Percentiles rank a stretch among this genome's conserved stretches.
Evolutionary conservation across 1,284 basidiomycete genomes (phyloP).

Genomic region (Tilletia walkeri): DNA sequence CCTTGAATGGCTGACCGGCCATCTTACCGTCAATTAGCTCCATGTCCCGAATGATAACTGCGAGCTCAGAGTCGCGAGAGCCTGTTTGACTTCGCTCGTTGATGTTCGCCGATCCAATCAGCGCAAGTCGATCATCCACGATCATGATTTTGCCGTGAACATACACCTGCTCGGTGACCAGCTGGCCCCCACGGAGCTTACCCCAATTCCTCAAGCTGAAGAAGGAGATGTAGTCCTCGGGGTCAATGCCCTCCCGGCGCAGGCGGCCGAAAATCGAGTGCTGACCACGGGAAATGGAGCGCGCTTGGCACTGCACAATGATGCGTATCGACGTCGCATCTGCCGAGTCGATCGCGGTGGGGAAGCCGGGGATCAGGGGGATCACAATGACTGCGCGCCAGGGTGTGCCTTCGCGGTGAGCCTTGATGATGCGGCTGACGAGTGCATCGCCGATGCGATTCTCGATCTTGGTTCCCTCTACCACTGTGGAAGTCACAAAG

Average conservation of each 20-base stretch:
- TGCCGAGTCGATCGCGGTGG: conserved; percentile 85
- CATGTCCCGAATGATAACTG: conserved; percentile 87
- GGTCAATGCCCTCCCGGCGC: conserved; percentile 77
- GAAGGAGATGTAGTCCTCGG: conserved; percentile 86
- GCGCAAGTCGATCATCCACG: conserved; percentile 92
- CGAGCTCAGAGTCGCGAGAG: conserved; percentile 93
- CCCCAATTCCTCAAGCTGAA: conserved; percentile 93
- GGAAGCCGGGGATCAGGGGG: conserved; percentile 88
- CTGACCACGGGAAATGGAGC: conserved; percentile 82
- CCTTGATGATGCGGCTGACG: conserved; percentile 84
- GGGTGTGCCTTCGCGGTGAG: conserved; percentile 73
- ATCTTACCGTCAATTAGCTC: conserved; percentile 89
- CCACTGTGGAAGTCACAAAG: conserved; percentile 91
- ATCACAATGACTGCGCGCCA: conserved; percentile 92
- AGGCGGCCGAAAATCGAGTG: conserved; percentile 87
- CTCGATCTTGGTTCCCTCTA: conserved; percentile 82
- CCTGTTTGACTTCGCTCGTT: conserved; percentile 94
- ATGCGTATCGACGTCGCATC: conserved; percentile 77
- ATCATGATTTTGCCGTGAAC: conserved; percentile 68
- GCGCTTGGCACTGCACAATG: conserved; percentile 62
- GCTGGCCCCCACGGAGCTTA: conserved; percentile 76
- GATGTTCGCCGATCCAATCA: conserved; percentile 98
- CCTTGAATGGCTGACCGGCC: conserved; percentile 90
- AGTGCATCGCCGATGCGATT: conserved; percentile 94
- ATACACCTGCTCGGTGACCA: conserved; percentile 78